Conservation (phyloP, 805 yeast genomes). For the Kazachstania bromeliacearum region DNA sequence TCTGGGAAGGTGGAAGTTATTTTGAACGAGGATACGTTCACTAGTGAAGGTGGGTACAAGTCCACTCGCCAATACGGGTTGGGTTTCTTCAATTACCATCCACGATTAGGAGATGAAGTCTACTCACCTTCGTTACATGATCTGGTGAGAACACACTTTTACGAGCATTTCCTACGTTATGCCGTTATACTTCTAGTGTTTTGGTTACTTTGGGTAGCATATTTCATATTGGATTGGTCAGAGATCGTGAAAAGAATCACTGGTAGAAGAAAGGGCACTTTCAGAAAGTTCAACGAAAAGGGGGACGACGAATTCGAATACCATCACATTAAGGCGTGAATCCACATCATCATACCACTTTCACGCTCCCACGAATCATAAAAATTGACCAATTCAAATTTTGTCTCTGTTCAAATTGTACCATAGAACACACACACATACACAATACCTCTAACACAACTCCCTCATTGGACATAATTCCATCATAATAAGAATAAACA, state of each 20-base stretch:
- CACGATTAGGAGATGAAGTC: slow-evolving; percentile 17
- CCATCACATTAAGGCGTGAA: slow-evolving; percentile 7
- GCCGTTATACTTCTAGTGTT: slow-evolving; percentile 11
- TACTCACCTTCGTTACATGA: slow-evolving; percentile 14
- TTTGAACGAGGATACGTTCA: slow-evolving; percentile 21
- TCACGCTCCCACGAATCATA: no score
- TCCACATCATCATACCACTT: no score
- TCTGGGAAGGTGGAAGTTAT: slow-evolving; percentile 23
- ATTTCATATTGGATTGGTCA: background rate
- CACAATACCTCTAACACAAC: no score
- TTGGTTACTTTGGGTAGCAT: slow-evolving; percentile 8
- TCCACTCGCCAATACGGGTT: slow-evolving; percentile 23
- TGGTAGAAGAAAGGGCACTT: no score
- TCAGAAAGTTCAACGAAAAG: slow-evolving; percentile 1
- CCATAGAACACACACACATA: no score
- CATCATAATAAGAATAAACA: no score
- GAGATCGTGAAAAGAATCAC: background rate
- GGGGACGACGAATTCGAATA: slow-evolving; percentile 7
- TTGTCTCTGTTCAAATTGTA: no score
- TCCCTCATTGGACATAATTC: no score
- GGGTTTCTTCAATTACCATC: slow-evolving; percentile 28
- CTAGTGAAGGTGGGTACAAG: slow-evolving; percentile 26
- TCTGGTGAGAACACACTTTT: slow-evolving; percentile 18
- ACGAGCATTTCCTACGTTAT: slow-evolving; percentile 17
- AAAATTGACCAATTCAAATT: no score